phyloP scores from a whole-genome alignment of 306 rosid genomes.

The Macrotyloma uniflorum region DNA sequence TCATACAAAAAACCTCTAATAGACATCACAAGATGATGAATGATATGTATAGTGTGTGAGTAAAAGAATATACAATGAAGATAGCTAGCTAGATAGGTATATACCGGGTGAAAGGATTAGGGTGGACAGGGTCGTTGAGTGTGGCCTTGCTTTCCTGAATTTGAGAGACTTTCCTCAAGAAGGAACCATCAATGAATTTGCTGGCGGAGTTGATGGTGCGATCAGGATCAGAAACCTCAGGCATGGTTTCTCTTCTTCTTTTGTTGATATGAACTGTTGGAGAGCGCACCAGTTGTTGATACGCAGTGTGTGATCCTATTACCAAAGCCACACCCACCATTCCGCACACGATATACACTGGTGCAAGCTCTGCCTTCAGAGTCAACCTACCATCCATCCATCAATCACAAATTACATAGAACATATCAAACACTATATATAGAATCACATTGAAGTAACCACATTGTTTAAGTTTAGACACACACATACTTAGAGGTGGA shows the following conservation, averaged over 20 bases:
- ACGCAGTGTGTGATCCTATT: constrained; percentile 41
- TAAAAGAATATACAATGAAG: too few species aligned
- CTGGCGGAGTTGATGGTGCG: constrained; percentile 23
- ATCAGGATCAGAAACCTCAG: constrained; percentile 47
- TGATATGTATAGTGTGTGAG: too few species aligned
- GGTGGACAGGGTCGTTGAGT: constrained; percentile 36
- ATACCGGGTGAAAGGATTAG: constrained; percentile 47
- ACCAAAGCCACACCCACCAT: constrained; percentile 27
- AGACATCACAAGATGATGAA: too few species aligned
- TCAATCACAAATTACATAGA: too few species aligned
- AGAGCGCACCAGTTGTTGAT: constrained; percentile 41
- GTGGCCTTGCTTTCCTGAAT: constrained; percentile 25
- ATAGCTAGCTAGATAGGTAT: too few species aligned
- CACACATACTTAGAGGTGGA: constrained; percentile 20
- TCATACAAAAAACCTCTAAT: too few species aligned
- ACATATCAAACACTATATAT: too few species aligned
- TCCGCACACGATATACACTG: constrained; percentile 39
- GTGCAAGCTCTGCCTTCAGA: constrained; percentile 42
- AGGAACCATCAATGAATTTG: constrained; percentile 48
- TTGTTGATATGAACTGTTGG: constrained; percentile 48
- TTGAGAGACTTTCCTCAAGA: constrained; percentile 39
- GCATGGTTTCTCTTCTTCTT: constrained; percentile 38
- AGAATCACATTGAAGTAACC: too few species aligned
- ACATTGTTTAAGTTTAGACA: not conserved
- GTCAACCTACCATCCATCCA: constrained; percentile 6